Evolutionary conservation across 1,284 basidiomycete species (phyloP).

Genomic region (Apiotrichum siamense): DNA sequence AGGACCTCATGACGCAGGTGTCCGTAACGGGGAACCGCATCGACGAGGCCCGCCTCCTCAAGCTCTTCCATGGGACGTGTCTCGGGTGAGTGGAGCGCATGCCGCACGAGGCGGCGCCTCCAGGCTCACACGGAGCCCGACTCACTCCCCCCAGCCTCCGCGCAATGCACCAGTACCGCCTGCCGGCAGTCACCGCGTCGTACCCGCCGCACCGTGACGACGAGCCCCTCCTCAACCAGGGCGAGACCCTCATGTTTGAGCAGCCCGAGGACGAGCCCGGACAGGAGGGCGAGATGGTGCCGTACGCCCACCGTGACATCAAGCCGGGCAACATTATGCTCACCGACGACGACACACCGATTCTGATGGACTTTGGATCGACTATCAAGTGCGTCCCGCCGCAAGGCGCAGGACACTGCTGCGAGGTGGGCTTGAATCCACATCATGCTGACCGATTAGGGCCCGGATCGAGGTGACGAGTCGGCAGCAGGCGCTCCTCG

Average conservation of each 20-base stretch:
- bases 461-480: slow-evolving; percentile 52
- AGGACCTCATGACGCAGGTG: slow-evolving; percentile 87
- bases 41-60: slow-evolving; percentile 80
- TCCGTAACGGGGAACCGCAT: slow-evolving; percentile 76
- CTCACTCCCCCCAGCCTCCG: slow-evolving; percentile 53
- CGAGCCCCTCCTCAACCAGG: slow-evolving; percentile 26
- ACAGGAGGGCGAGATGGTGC: slow-evolving; percentile 54
- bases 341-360: slow-evolving; percentile 80
- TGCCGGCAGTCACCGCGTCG: slow-evolving; percentile 37
- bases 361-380: slow-evolving; percentile 98
- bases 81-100: slow-evolving; percentile 54
- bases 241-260: slow-evolving; percentile 55
- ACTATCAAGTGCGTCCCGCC: slow-evolving; percentile 48
- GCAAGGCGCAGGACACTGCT: too few relatives aligned
- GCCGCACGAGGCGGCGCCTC: too few relatives aligned
- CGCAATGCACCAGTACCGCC: slow-evolving; percentile 79
- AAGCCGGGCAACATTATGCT: slow-evolving; percentile 99
- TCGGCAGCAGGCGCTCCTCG: slow-evolving; percentile 75
- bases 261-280: slow-evolving; percentile 60
- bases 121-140: background rate
- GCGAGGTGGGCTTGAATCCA: background rate
- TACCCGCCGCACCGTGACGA: slow-evolving; percentile 30
- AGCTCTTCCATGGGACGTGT: slow-evolving; percentile 88
- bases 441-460: slow-evolving; percentile 16
- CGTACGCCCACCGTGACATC: slow-evolving; percentile 94